Base-by-base conservation (phyloP, 805 yeast species). In the Diddensiella transvaalensis region DNA sequence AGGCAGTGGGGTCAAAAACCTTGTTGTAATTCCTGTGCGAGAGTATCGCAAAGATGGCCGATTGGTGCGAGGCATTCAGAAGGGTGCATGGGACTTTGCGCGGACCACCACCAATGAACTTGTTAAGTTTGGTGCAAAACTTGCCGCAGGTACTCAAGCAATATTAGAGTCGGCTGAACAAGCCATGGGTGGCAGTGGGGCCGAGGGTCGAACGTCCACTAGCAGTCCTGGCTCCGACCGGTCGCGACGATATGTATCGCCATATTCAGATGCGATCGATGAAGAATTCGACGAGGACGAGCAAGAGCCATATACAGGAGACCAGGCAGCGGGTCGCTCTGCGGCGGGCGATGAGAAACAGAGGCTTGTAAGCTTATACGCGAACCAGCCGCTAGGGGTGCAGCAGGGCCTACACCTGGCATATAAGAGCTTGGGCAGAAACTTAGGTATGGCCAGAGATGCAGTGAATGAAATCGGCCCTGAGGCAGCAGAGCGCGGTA, bases 61-160 rank as follows among this genome's bases (percentile, higher is more conserved):
- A 24, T 59, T 85, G 1, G 70, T 83, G 24, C 71, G 87, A 56
- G 79, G 93, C 51, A 54, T 89, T 1, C 87, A 86, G 57, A 82
- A 82, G 54, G 95, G 95, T 1, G 83, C 90, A 0, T 66, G 71
- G 46, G 74, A 80, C 4, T 88, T 90, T 66, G 82, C 90, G 1
- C 82, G 76, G 56, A 82, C 85, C 2, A 84, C 97, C 0, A 78
- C 93, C 2, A 85, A 83, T 48, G 96, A 90, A 62, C 65, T 89
- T 29, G 70, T 90, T 40, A 83, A 84, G 57, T 71, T 90, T 40
- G 96, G 96, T 0, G 91, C 86, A 0, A 87, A 85, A 57, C 61
- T 90, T 23, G 90, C 95, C 1, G 83, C 89, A 6, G 96, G 97
- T 0, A 86, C 96, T 0, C 97, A 89, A 59, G 79, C 82, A 0